A percentile compares a stretch with the other conserved stretches of the same genome.
Evolutionary conservation across 345 rosid species (phyloP).

Genomic region (Melaleuca alternifolia): DNA sequence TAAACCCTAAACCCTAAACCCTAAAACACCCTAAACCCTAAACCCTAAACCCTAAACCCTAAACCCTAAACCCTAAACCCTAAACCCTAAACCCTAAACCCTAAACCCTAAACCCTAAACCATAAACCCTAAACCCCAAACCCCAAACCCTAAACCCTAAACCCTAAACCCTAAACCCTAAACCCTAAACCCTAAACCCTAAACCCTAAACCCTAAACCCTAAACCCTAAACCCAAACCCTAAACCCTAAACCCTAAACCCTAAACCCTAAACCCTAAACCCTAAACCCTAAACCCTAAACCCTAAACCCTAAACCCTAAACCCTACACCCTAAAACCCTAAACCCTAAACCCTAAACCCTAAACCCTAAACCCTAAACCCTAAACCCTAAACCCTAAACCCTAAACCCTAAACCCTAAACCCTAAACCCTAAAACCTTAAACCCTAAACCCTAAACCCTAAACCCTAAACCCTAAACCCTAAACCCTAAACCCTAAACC

Average conservation of each 20-base stretch:
- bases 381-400: background rate
- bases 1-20: constrained; percentile 10
- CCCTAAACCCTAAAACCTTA: constrained; percentile 10
- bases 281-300: constrained; percentile 6
- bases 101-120: constrained; percentile 22
- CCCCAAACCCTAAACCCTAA: constrained; percentile 2
- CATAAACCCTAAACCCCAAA: constrained; percentile 9
- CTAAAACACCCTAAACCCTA: too few species aligned
- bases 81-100: constrained; percentile 21
- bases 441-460: constrained; percentile 7
- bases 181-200: constrained; percentile 14
- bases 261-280: constrained; percentile 6
- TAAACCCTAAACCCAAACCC: constrained; percentile 12
- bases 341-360: constrained; percentile 2
- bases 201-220: constrained; percentile 10
- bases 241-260: constrained; percentile 14
- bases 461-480: constrained; percentile 11
- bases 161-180: constrained; percentile 3
- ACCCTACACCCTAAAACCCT: constrained; percentile 7
- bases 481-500: constrained; percentile 7
- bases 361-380: constrained; percentile 2
- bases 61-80: constrained; percentile 7
- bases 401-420: background rate
- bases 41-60: constrained; percentile 10
- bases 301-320: constrained; percentile 7